A percentile compares a stretch with the other conserved stretches of the same genome.
phyloP scores from a whole-genome alignment of 2,329 filamentous ascomycete species.

The Coniochaeta pulveracea region DNA sequence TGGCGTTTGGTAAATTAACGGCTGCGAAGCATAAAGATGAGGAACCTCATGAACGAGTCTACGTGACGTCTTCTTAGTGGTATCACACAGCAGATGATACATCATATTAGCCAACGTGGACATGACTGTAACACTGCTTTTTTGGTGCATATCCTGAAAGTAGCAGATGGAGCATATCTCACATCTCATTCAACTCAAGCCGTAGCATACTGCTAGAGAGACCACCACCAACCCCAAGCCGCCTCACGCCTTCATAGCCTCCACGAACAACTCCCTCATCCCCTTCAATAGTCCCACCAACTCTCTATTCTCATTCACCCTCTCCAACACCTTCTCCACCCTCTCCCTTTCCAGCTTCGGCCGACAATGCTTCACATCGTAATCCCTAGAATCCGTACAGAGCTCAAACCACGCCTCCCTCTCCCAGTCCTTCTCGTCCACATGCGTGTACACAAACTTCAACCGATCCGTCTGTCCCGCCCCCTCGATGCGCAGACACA shows the following conservation, averaged over 20 bases:
- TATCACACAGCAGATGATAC: too few species aligned
- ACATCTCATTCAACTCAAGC: too few species aligned
- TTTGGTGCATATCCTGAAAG: too few species aligned
- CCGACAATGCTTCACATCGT: slow-evolving; percentile 69
- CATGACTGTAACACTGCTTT: too few species aligned
- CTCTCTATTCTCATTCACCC: slow-evolving; percentile 71
- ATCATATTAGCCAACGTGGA: too few species aligned
- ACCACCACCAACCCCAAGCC: too few species aligned
- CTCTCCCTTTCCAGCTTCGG: slow-evolving; percentile 74
- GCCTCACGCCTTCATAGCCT: slow-evolving; percentile 45
- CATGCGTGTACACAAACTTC: slow-evolving; percentile 80
- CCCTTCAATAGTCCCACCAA: slow-evolving; percentile 64
- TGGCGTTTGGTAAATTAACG: too few species aligned
- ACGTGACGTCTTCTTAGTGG: too few species aligned
- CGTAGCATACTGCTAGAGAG: too few species aligned
- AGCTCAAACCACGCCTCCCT: slow-evolving; percentile 91
- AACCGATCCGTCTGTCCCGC: slow-evolving; percentile 73
- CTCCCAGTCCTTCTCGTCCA: slow-evolving; percentile 81
- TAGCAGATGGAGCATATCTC: too few species aligned
- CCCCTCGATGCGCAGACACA: slow-evolving; percentile 83
- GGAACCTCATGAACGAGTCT: too few species aligned
- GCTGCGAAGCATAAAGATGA: too few species aligned
- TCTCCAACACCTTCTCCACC: slow-evolving; percentile 65
- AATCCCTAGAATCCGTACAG: slow-evolving; percentile 69
- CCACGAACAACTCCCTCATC: slow-evolving; percentile 70